Base-by-base conservation (phyloP, 768 basidiomycete genomes). In the Suillus spraguei region DNA sequence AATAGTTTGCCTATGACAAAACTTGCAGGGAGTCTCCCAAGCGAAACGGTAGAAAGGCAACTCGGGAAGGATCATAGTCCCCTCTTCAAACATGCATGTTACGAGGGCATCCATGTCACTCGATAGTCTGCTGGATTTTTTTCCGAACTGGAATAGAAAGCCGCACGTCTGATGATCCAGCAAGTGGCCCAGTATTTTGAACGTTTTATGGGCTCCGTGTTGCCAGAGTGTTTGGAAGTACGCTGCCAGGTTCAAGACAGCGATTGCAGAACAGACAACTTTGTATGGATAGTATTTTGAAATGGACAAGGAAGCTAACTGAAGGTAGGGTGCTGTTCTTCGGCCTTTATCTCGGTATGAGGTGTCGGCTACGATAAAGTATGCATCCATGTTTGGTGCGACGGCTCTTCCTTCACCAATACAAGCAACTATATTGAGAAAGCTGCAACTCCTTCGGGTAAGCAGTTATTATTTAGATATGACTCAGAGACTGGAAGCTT, bases 391-490 rank as follows among this genome's bases (percentile, higher is more conserved):
- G 38, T 61, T 67, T 4, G 63, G 52, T 46, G 63, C 28, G 4
- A 64, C 65, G 9, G 60, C 71, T 22, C 58, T 63, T 41, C 63
- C 66, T 55, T 71, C 75, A 16, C 60, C 72, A 47, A 65, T 68
- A 5, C 77, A 82, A 49, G 71, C 72, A 24, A 73, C 84, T 33
- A 65, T 72, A 33, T 50, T 77, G 58, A 78, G 83, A 53, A 85
- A 82, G 66, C 74, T 87, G 54, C 82, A 81, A 68, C 60, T 87
- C 16, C 73, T 72, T 39, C 79, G 77, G 50, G 74, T 75, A 61
- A 0, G 71, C 38, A 3, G 35, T n/a, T 11, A 7, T 55, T 28
- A 5, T 7, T 10, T 22, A n/a, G 22, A n/a, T 36, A 7, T 7
- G 5, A 22, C 7, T n/a, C 32, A 22, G 55, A 56, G 14, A 20